phyloP scores from a whole-genome alignment of 164 flowering plant species.

The Aristolochia contorta region DNA sequence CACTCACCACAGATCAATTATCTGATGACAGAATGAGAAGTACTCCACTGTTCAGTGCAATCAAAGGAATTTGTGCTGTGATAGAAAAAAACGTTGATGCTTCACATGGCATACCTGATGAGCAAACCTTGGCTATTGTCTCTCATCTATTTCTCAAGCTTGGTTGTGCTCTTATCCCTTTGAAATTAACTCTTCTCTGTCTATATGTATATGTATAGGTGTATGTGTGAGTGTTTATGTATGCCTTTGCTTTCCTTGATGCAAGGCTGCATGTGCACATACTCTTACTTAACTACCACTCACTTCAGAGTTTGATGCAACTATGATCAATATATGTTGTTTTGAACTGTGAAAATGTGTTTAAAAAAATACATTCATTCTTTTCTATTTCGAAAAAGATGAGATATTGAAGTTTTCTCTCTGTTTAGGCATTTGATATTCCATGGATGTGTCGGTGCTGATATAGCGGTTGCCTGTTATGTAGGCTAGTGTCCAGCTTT shows the following conservation, averaged over 20 bases:
- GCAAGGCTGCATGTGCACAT: too few relatives aligned
- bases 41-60: slow-evolving; percentile 22
- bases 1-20: slow-evolving; percentile 7
- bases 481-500: too few relatives aligned
- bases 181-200: background rate
- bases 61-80: slow-evolving; percentile 33
- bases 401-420: too few relatives aligned
- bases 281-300: background rate
- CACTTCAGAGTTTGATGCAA: background rate
- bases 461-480: too few relatives aligned
- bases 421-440: too few relatives aligned
- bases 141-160: slow-evolving; percentile 53
- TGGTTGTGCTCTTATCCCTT: slow-evolving; percentile 27
- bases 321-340: too few relatives aligned
- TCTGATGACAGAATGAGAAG: slow-evolving; percentile 14
- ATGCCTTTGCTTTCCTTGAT: background rate
- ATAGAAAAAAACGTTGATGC: slow-evolving; percentile 29
- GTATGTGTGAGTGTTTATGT: background rate
- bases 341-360: too few relatives aligned
- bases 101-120: slow-evolving; percentile 33
- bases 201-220: background rate
- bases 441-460: too few relatives aligned
- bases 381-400: too few relatives aligned
- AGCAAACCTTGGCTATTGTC: slow-evolving; percentile 37
- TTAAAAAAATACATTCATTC: too few relatives aligned